Percentiles rank a stretch among this genome's conserved stretches.
Conservation (phyloP, 1,284 basidiomycete species). For the Ceratobasidium sp. region DNA sequence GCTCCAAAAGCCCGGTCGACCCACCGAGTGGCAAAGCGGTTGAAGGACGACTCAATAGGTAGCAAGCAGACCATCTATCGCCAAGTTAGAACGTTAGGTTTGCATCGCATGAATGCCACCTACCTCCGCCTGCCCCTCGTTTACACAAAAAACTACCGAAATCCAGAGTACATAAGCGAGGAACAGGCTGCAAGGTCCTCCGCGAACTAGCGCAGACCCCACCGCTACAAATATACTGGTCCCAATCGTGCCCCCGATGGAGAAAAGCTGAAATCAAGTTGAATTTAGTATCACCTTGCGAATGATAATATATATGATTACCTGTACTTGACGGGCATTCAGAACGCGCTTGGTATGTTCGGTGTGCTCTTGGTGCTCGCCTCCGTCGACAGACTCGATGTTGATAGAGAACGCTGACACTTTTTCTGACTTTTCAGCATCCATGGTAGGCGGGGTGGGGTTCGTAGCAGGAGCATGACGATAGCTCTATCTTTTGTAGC, state of each 20-base stretch:
- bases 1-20: conserved; percentile 42
- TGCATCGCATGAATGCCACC: not conserved
- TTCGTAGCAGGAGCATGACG: not conserved
- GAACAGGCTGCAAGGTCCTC: conserved; percentile 34
- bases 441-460: conserved; percentile 18
- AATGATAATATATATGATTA: not conserved
- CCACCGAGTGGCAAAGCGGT: conserved; percentile 41
- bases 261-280: conserved; percentile 25
- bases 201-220: conserved; percentile 19
- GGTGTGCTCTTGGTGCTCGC: conserved; percentile 3
- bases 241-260: conserved; percentile 35
- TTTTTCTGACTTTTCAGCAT: conserved; percentile 32
- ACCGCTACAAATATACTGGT: conserved; percentile 40
- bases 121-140: conserved; percentile 43
- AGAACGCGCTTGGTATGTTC: conserved; percentile 38
- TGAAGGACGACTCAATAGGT: conserved; percentile 43
- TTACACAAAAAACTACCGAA: conserved; percentile 41
- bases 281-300: not conserved
- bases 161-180: conserved; percentile 39
- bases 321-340: conserved; percentile 38
- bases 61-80: conserved; percentile 42
- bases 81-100: not conserved
- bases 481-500: conserved; percentile 1
- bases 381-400: conserved; percentile 13
- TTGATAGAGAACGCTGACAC: conserved; percentile 11